Base-by-base conservation (phyloP, 768 basidiomycete genomes). In the Cystobasidium onofrii region DNA sequence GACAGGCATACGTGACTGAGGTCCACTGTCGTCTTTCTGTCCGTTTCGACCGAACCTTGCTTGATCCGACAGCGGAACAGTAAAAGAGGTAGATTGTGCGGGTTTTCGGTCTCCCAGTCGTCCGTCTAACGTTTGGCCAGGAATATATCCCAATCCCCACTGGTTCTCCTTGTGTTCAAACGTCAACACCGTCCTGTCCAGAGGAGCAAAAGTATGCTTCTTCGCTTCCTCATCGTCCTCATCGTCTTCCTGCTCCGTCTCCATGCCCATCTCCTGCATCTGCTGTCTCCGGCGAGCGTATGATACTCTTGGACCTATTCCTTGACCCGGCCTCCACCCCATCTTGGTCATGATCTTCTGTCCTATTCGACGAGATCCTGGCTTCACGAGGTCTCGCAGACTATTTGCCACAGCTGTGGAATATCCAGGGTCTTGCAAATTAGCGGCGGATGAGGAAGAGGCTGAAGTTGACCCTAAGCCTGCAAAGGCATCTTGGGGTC, bases 311-410 rank as follows among this genome's bases (percentile, higher is more conserved):
- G 94, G 92, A 0, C 95, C 96, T 23, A 98, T 87, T 15, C 95
- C 96, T 81, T 94, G 92, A 0, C 94, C 96, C 0, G 87, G 81
- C 50, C 89, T 84, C 95, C 96, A 97, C 0, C 96, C 95, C 89
- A 97, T 93, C 82, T 92, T 94, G 83, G 88, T 89, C 67, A 99
- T 85, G 7, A 98, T 87, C 41, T 87, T 87, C 1, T 90, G 88
- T 0, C 95, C 95, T 31, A 88, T 85, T 1, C 91, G 92, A 74
- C 92, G 88, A 27, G 87, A 86, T 0, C 90, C 86, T 1, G 90
- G 83, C 9, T 90, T 89, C 17, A 89, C 84, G 46, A 96, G 83
- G 0, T 89, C 84, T 76, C 87, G 86, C 9, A 92, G 84, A 3
- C 87, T 84, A 52, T 83, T 83, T 1, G 76, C 77, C 64, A 75